Conservation (phyloP, 1,139 yeast species). For the Suhomyces choctaworum region DNA sequence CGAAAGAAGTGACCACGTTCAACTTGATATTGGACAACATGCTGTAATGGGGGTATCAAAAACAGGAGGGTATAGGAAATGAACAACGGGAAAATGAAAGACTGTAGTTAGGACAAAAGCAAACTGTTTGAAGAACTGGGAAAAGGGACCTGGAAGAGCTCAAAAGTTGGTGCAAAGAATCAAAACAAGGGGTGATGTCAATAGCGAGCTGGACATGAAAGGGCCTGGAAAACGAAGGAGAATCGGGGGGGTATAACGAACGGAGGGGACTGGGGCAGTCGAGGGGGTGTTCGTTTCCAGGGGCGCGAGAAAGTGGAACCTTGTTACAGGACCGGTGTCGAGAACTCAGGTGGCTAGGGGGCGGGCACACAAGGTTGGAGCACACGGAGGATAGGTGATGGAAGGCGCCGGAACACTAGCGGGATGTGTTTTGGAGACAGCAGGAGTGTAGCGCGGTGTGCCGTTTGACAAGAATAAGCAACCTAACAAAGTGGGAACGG, state of each 20-base stretch:
- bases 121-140: constrained; percentile 1
- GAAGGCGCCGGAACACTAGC: too few relatives aligned
- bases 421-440: too few relatives aligned
- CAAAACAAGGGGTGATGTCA: background rate
- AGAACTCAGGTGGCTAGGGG: too few relatives aligned
- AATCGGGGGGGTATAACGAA: background rate
- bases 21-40: constrained; percentile 14
- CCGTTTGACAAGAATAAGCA: background rate
- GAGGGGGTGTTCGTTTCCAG: background rate
- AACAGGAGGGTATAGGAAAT: constrained; percentile 3
- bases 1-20: constrained; percentile 9
- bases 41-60: constrained; percentile 1
- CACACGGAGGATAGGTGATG: too few relatives aligned
- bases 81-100: constrained; percentile 14
- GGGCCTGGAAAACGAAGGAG: too few relatives aligned
- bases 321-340: too few relatives aligned
- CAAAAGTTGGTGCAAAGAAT: background rate
- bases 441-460: too few relatives aligned
- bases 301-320: too few relatives aligned
- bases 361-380: too few relatives aligned
- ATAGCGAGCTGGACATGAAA: too few relatives aligned
- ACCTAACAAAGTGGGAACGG: constrained; percentile 2
- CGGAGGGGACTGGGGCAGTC: background rate
- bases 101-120: constrained; percentile 18
- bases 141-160: background rate